Evolutionary conservation across 148 eudicot genomes (phyloP).

Genomic region (Rhododendron molle): DNA sequence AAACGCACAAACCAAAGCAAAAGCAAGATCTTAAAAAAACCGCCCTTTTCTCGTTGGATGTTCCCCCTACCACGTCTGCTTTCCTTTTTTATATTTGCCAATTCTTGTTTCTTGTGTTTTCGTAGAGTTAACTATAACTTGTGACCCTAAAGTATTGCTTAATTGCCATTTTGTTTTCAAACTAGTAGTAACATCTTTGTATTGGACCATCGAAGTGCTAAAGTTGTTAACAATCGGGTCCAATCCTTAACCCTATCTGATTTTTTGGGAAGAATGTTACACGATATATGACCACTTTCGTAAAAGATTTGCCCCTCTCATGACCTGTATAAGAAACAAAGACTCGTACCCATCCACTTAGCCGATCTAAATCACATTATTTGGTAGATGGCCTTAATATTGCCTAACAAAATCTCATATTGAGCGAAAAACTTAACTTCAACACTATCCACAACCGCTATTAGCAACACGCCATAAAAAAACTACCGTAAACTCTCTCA

Average conservation of each 20-base stretch:
- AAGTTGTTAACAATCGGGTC: neutral
- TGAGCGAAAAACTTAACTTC: neutral
- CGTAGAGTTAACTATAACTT: neutral
- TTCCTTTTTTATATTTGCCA: constrained; percentile 8
- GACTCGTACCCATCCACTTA: neutral
- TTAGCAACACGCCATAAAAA: neutral
- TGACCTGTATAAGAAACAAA: neutral
- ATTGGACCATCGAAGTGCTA: neutral
- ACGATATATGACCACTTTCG: neutral
- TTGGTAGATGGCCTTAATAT: neutral
- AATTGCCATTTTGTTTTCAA: neutral
- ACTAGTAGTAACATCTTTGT: neutral
- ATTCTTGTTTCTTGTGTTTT: neutral
- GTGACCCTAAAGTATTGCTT: neutral
- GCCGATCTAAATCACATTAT: neutral
- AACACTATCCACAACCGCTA: neutral
- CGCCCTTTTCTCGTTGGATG: constrained; percentile 17
- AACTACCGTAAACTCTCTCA: neutral
- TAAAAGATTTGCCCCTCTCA: neutral
- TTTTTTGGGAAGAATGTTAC: neutral
- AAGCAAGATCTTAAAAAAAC: constrained; percentile 19
- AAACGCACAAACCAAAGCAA: constrained; percentile 15
- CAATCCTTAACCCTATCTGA: neutral
- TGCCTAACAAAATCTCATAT: neutral
- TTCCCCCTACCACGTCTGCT: neutral